These are phyloP conservation scores for Nicotiana otophora DNA, from an alignment of 257 asterid genomes.

Conservation along the genomic window DNA sequence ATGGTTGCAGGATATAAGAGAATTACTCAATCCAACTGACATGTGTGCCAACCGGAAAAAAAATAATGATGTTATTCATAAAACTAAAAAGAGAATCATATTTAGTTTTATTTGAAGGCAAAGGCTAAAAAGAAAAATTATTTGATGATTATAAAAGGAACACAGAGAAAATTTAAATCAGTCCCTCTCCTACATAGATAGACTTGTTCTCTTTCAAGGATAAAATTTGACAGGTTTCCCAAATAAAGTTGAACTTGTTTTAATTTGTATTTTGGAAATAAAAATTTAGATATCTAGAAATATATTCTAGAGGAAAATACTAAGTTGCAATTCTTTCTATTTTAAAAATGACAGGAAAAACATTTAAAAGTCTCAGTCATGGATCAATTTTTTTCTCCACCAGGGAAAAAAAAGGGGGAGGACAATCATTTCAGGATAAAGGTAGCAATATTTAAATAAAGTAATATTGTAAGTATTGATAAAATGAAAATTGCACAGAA, in stretches of 20 bases:
- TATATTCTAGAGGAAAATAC: not conserved
- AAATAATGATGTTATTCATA: not conserved
- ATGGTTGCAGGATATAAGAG: not conserved
- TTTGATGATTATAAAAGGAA: not conserved
- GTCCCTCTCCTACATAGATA: not conserved
- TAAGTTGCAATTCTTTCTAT: not conserved
- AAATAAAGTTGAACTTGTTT: not conserved
- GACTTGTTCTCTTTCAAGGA: not conserved
- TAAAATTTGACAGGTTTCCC: not conserved
- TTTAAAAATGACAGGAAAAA: not conserved
- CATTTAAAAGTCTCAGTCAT: not conserved
- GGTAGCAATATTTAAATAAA: not conserved
- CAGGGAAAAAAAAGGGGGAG: not conserved
- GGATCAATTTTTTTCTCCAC: not conserved
- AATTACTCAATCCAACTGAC: not conserved
- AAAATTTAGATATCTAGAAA: not conserved
- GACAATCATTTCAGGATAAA: not conserved
- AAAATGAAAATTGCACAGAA: not conserved
- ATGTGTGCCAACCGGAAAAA: not conserved
- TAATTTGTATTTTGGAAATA: not conserved
- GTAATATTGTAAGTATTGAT: not conserved
- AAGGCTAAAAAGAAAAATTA: not conserved
- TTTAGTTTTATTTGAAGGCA: not conserved
- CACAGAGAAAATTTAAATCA: not conserved
- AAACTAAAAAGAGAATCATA: not conserved